Evolutionary conservation across 345 rosid species (phyloP).

Genomic region (Abelmoschus esculentus): DNA sequence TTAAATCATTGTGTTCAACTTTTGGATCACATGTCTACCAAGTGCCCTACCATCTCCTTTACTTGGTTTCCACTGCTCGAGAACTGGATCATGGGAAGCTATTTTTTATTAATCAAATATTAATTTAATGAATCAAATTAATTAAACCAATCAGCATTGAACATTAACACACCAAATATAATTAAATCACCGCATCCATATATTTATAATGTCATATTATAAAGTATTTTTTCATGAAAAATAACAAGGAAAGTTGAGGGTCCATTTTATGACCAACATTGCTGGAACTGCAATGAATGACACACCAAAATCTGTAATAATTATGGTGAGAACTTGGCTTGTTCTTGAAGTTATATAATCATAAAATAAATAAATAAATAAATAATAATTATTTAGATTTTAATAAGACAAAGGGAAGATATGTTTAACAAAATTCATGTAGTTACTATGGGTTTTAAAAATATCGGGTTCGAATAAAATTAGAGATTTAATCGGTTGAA

Average conservation of each 20-base stretch:
- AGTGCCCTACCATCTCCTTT: slow-evolving; percentile 5
- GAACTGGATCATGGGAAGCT: slow-evolving; percentile 3
- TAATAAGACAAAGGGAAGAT: slow-evolving; percentile 1
- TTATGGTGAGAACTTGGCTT: slow-evolving; percentile 4
- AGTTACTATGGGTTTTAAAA: too few relatives aligned
- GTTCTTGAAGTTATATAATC: background rate
- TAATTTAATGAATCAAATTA: background rate
- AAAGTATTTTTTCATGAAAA: background rate
- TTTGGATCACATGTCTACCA: slow-evolving; percentile 20
- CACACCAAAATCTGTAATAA: background rate
- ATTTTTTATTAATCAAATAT: background rate
- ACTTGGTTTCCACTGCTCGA: slow-evolving; percentile 21
- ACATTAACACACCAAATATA: background rate
- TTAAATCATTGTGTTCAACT: slow-evolving; percentile 5
- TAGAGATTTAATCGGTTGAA: too few relatives aligned
- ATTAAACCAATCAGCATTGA: background rate
- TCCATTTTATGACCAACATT: background rate
- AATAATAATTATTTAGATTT: background rate
- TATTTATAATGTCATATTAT: too few relatives aligned
- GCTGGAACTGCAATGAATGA: background rate
- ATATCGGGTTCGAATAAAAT: too few relatives aligned
- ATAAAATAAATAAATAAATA: background rate
- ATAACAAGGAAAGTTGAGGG: background rate
- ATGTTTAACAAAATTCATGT: background rate
- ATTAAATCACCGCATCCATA: background rate